Conservation (phyloP, 2,329 filamentous ascomycete species). For the Venturia aucupariae region DNA sequence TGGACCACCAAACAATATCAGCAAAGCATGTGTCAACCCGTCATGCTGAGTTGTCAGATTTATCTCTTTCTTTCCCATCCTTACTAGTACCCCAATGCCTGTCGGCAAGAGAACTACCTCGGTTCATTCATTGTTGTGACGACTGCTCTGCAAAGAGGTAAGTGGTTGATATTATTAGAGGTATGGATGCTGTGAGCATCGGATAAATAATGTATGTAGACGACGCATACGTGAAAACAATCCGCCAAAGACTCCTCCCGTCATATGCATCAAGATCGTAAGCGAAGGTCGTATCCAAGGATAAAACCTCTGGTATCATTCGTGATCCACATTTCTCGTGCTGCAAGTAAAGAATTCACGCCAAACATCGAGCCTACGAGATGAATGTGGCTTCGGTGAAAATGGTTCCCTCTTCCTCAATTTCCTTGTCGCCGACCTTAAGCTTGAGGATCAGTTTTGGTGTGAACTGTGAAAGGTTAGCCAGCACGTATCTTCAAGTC, state of each 20-base stretch:
- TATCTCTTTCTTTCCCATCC: too few relatives aligned
- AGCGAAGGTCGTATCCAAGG: conserved; percentile 7
- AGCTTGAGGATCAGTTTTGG: conserved; percentile 70
- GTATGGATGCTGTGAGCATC: conserved; percentile 1
- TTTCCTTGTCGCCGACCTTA: conserved; percentile 72
- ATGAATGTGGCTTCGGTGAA: conserved; percentile 97
- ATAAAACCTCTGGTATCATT: conserved; percentile 7
- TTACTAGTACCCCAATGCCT: too few relatives aligned
- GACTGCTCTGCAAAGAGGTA: not conserved
- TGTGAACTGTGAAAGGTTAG: conserved; percentile 50
- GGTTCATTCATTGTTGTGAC: too few relatives aligned
- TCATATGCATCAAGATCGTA: conserved; percentile 5
- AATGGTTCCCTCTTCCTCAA: conserved; percentile 65
- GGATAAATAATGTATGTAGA: not conserved
- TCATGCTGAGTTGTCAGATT: too few relatives aligned
- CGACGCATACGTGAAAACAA: not conserved
- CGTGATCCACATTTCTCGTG: not conserved
- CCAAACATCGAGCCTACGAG: conserved; percentile 15
- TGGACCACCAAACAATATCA: too few relatives aligned
- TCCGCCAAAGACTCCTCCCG: not conserved
- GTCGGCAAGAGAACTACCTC: not conserved
- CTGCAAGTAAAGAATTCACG: not conserved
- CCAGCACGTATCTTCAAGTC: conserved; percentile 11
- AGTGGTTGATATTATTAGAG: not conserved
- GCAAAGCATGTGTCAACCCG: too few relatives aligned